Evolutionary conservation across 345 rosid genomes (phyloP), one percentile per base, ranked within the genome.

Genomic region (Populus nigra): DNA sequence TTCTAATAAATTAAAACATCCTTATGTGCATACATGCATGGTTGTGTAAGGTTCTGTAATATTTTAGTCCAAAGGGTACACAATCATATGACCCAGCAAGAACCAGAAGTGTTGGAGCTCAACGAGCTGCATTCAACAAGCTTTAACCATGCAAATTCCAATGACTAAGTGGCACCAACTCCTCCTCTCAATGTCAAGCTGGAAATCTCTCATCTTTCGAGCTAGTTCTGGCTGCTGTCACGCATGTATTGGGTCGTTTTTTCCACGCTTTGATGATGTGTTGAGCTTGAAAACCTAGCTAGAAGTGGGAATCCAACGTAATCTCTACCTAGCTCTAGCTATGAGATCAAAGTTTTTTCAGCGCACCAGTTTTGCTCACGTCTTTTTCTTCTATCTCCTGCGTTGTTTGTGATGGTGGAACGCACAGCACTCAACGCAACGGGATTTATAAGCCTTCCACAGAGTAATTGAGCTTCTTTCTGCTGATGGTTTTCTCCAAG

Each of bases 221-320:
- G 45, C 22, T 65, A 33, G 23, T 18, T 83, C 59, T 5, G 35
- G 18, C 7, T 25, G 35, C 15, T 53, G 85, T 76, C 79, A 22
- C 59, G 53, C 9, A 71, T 5, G 5, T 50, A 72, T 68, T 82
- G 90, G 82, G 61, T 29, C 49, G 76, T 78, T 83, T 43, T 27
- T 36, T 55, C 50, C 76, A 81, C 77, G 68, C 70, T 47, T 59
- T 41, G 22, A 7, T 49, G 7, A 27, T 41, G 33, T 45, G 36
- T 27, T 17, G 9, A 27, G 5, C 45, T 31, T 12, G 33, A 8
- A 43, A 39, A 63, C 45, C 50, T 16, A 50, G 65, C 50, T 16
- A 50, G 65, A 67, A 66, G 53, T 50, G 72, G 61, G 31, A 33
- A 68, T 69, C 29, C 57, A 39, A 10, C 45, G 39, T 33, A 50